Base-by-base conservation (phyloP, 805 yeast species). In the Candida manassasensis region DNA sequence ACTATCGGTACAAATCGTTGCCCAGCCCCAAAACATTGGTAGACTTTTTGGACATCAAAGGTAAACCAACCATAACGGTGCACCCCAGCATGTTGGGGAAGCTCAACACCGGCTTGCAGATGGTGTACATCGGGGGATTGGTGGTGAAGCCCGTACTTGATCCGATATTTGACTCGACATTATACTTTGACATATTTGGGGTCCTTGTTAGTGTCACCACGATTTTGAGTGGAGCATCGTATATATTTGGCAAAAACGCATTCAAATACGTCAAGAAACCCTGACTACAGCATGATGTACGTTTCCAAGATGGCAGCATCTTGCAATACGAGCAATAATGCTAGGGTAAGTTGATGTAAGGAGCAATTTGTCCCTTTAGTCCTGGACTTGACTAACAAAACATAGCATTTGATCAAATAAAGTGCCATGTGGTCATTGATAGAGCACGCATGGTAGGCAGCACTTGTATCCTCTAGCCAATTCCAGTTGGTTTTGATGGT, bases 91-190 rank as follows among this genome's bases (percentile, higher is more conserved):
- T 70, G 25, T 77, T 94, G 16, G 87, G 96, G 9, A 90, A 90
- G 55, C 72, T 79, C 57, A 93, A 93, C 61, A 93, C 99, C 0
- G 86, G 81, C 1, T 71, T 93, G 41, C 99, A 93, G 56, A 90
- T 93, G 97, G 53, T 84, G 2, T 89, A 89, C 48, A 73, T 93
- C 29, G 96, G 71, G 6, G 61, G 65, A 19, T 52, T 65, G 41
- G 68, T 67, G 10, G 43, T 62, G 22, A 48, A 47, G 34, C 69
- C 67, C 1, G 61, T 52, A 12, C 37, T 63, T 19, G 67, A 61
- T 28, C 29, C 42, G 18, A 30, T 50, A 24, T 30, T 44, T 15
- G 38, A 36, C 19, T 30, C 21, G 15, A 11, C 33, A 12, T 16
- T 35, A 7, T 37, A 42, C n/a, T 53, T 57, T 34, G 46, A 49